Base-by-base conservation (phyloP, 2,329 filamentous ascomycete genomes). In the Incumbomyces lentus region DNA sequence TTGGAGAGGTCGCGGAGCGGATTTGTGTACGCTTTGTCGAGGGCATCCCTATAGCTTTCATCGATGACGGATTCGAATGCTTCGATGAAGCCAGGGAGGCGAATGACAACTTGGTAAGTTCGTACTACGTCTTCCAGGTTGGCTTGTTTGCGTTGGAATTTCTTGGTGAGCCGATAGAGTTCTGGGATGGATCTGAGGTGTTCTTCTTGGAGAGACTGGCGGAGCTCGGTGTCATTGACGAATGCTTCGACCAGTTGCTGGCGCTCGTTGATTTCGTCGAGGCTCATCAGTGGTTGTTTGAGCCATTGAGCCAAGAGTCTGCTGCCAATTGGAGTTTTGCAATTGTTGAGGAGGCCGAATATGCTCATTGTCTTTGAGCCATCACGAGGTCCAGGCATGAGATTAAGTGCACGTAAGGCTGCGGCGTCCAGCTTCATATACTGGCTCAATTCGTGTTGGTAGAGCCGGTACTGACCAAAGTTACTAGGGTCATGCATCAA, bases 371-470 rank as follows among this genome's bases (percentile, higher is more conserved):
- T 93, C 70, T 95, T 96, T n/a, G 87, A 78, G 1, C 92, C 92
- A 60, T 98, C 92, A 54, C 88, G 81, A 0, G 86, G 86, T 4
- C 92, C 90, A 4, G 92, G 93, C 89, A 98, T 96, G 32, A 98
- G 75, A 59, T 98, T 98, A 45, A 98, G 74, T 0, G 92, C 92
- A 59, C 93, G 90, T 36, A 98, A 71, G 0, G 92, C 92, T 1
- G 92, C 87, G 1, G 93, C 88, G 65, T 98, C 92, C 3, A 98
- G 74, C 67, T 95, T 98, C 92, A 98, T 98, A 64, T 87, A 98
- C 59, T 98, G 89, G 1, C 89, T 83, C 37, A 98, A 69, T 61
- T 98, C 92, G 64, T 98, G 92, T 65, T 98, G 92, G 61, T 96
- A 98, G 13, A 98, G 76, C 63, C 90, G 86, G 61, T 93, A 98